phyloP scores from a whole-genome alignment of 345 rosid species.

The Populus deltoides region DNA sequence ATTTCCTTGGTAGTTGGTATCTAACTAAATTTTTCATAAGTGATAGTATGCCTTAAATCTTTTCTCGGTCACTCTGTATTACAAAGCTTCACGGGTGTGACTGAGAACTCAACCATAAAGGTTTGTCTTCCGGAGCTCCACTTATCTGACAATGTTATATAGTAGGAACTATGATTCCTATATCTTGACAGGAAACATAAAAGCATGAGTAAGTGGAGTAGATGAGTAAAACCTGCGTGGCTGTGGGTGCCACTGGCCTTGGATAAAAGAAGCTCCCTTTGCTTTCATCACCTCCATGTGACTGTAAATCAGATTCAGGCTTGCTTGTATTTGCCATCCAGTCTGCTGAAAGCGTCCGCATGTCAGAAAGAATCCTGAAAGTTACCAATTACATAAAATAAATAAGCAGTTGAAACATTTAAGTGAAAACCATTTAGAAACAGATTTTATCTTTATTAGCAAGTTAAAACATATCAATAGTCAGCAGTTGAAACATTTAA shows the following conservation, averaged over 20 bases:
- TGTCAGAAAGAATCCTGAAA: conserved; percentile 97
- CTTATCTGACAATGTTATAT: background rate
- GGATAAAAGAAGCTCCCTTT: conserved; percentile 80
- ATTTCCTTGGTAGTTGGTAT: background rate
- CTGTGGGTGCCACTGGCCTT: conserved; percentile 94
- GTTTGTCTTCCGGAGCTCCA: background rate
- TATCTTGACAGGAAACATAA: background rate
- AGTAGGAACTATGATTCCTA: background rate
- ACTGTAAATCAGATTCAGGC: conserved; percentile 72
- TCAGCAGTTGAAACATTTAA: conserved; percentile 1
- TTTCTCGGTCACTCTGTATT: background rate
- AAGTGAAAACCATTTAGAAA: background rate
- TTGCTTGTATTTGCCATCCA: conserved; percentile 98
- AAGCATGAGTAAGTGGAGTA: background rate
- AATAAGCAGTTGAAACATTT: conserved; percentile 9
- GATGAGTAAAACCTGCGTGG: conserved; percentile 67
- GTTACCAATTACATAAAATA: conserved; percentile 11
- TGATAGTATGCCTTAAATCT: background rate
- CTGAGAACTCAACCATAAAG: background rate
- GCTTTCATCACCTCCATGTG: conserved; percentile 81
- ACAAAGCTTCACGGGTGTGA: background rate
- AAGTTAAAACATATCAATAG: background rate
- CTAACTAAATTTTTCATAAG: background rate
- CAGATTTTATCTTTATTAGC: conserved; percentile 5
- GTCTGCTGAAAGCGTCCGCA: conserved; percentile 99